Percentiles rank a stretch among this genome's conserved stretches.
Conservation (phyloP, 257 asterid genomes). For the Solanum phureja region DNA sequence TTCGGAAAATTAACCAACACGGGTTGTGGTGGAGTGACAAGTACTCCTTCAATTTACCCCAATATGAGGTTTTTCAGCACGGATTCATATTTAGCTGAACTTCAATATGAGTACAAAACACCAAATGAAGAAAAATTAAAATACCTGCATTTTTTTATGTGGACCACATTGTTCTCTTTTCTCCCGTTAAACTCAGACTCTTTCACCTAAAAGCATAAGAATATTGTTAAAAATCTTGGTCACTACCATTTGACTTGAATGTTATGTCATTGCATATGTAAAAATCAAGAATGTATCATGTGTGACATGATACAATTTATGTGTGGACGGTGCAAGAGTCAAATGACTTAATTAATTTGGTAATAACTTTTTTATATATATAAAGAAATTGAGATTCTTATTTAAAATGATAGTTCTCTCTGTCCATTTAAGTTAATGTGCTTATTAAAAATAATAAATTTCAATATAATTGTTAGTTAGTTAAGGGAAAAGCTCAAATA, state of each 20-base stretch:
- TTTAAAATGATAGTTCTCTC: not conserved
- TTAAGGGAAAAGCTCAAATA: too few species aligned
- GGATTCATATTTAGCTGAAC: not conserved
- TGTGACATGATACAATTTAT: not conserved
- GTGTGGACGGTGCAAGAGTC: not conserved
- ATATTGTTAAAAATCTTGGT: not conserved
- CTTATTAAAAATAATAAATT: too few species aligned
- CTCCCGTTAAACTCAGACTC: conserved; percentile 61
- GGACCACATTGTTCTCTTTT: conserved; percentile 67
- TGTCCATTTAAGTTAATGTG: not conserved
- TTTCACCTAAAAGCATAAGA: conserved; percentile 34
- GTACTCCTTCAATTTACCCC: not conserved
- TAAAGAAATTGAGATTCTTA: not conserved
- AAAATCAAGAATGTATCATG: not conserved
- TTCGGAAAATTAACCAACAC: not conserved
- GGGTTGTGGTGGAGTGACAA: not conserved
- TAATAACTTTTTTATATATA: not conserved
- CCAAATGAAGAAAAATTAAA: not conserved
- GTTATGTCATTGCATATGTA: not conserved
- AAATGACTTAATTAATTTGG: not conserved
- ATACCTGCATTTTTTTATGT: conserved; percentile 88
- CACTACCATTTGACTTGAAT: not conserved
- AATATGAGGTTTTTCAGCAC: not conserved
- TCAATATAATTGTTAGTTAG: too few species aligned
- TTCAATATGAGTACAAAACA: too few species aligned